These are phyloP conservation scores for Epichloe typhina DNA, from an alignment of 2,329 filamentous ascomycete species.

Conservation along the genomic window DNA sequence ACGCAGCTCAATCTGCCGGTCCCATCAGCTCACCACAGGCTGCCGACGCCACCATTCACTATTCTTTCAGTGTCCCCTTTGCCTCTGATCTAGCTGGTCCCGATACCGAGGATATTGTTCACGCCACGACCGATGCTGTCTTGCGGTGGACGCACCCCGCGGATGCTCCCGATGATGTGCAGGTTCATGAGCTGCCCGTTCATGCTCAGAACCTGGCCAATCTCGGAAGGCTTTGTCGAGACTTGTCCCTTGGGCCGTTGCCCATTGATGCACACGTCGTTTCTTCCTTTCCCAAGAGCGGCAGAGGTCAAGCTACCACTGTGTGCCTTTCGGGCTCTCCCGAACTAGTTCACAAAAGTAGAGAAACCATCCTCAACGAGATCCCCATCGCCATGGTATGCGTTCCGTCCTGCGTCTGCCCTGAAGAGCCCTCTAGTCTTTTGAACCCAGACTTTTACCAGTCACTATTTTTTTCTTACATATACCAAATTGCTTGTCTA, in stretches of 20 bases:
- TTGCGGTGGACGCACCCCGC: slow-evolving; percentile 89
- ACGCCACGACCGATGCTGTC: slow-evolving; percentile 77
- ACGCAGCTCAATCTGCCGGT: slow-evolving; percentile 35
- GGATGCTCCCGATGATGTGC: slow-evolving; percentile 70
- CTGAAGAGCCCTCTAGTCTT: not conserved
- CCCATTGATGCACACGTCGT: slow-evolving; percentile 76
- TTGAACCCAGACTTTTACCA: not conserved
- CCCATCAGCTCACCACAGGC: slow-evolving; percentile 55
- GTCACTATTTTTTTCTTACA: not conserved
- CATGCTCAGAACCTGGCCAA: slow-evolving; percentile 77
- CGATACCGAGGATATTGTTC: slow-evolving; percentile 86
- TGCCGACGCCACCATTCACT: slow-evolving; percentile 68
- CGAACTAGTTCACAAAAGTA: slow-evolving; percentile 78
- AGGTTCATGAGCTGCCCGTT: slow-evolving; percentile 81
- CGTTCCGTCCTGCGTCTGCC: slow-evolving; percentile 7
- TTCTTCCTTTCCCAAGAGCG: slow-evolving; percentile 63
- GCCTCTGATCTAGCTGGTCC: slow-evolving; percentile 84
- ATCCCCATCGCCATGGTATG: slow-evolving; percentile 86
- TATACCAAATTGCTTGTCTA: not conserved
- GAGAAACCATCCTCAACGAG: slow-evolving; percentile 80
- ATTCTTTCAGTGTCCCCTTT: slow-evolving; percentile 96
- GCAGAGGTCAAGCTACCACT: slow-evolving; percentile 63
- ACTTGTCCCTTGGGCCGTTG: slow-evolving; percentile 57
- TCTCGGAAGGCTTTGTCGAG: slow-evolving; percentile 66
- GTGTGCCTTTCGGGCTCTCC: slow-evolving; percentile 82